Evolutionary conservation across 2,329 filamentous ascomycete genomes (phyloP).

Genomic region (Ophiocordyceps camponoti-floridani): DNA sequence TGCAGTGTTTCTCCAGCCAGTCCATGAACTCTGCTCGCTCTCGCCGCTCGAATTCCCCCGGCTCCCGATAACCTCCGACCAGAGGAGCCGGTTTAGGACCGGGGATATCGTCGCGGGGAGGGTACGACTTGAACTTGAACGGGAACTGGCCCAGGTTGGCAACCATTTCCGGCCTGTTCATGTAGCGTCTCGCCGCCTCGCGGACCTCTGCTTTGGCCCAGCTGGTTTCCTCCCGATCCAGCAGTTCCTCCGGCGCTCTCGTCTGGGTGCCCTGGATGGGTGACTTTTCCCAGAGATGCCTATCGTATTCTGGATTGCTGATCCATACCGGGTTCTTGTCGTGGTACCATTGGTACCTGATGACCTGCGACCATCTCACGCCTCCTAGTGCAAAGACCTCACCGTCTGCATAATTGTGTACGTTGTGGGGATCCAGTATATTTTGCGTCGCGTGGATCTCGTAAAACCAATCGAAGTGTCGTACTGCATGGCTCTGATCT

Average conservation of each 20-base stretch:
- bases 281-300: not conserved
- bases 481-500: not conserved
- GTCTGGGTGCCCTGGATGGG: not conserved
- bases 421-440: not conserved
- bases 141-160: not conserved
- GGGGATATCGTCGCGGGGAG: not conserved
- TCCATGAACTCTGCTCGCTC: not conserved
- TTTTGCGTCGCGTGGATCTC: not conserved
- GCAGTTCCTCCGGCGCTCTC: not conserved
- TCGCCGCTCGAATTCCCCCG: not conserved
- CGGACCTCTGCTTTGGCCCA: not conserved
- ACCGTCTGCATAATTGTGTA: not conserved
- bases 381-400: not conserved
- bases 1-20: not conserved
- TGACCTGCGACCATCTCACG: not conserved
- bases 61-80: not conserved
- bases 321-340: not conserved
- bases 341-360: not conserved
- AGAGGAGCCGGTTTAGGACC: not conserved
- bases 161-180: not conserved
- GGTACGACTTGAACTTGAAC: not conserved
- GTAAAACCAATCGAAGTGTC: not conserved
- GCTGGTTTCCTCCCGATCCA: not conserved
- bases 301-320: not conserved
- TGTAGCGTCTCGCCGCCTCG: not conserved